Evolutionary conservation across 331 rosid species (phyloP), one percentile per base, ranked within the genome.

Genomic region (Saraca asoca): DNA sequence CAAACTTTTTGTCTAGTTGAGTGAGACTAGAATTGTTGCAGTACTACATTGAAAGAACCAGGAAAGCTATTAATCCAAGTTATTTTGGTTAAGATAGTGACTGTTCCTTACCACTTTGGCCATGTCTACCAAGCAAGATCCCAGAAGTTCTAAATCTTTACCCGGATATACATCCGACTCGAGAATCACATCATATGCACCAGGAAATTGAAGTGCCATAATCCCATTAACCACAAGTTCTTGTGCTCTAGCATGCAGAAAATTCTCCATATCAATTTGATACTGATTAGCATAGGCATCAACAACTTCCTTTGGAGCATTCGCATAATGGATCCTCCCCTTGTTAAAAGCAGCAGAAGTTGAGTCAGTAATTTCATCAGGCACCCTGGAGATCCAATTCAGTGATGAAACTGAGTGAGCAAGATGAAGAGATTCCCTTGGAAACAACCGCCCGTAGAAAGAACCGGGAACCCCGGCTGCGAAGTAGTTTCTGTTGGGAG

Each of bases 331-430:
- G 38, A 78, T 67, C 38, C 76, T 57, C 35, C 83, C 83, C 7
- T 74, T 81, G 58, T 81, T 81, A 73, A 76, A 74, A n/a, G 86
- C 70, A 33, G 55, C 51, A 56, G 56, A 78, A 0, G 2, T 29
- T 66, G 19, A 58, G 20, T 81, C 70, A 6, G 45, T 58, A 7
- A 78, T 41, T 70, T 66, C 73, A n/a, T 14, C 12, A 8, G 83
- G 87, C 13, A 68, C 67, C 58, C 60, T 59, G 11, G 81, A 67
- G 3, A 82, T 73, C 80, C 79, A 76, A 6, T 49, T 52, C 2
- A 72, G 68, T 19, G 79, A 20, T 39, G 74, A 56, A 44, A 75
- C 59, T 12, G 75, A 77, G 48, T 81, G 69, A 13, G 72, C 66
- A 0, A 78, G 9, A 54, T 52, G n/a, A 8, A 72, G 20, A 9